Percentiles rank a stretch among this genome's conserved stretches.
Conservation (phyloP, 169 alveolate species). For the Blepharisma undulans region DNA sequence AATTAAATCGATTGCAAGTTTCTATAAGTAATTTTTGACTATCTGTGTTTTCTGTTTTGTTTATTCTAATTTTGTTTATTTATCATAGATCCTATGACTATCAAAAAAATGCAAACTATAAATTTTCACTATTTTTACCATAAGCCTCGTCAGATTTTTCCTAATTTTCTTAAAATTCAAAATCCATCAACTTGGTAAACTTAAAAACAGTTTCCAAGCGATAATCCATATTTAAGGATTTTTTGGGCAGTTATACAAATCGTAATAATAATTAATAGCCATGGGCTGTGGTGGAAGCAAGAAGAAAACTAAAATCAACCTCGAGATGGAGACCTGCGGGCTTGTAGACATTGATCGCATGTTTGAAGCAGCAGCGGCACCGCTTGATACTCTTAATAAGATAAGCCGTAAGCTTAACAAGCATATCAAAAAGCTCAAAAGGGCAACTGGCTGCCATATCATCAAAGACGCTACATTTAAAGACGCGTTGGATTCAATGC, state of each 20-base stretch:
- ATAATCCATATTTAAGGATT: not conserved
- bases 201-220: not conserved
- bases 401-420: not conserved
- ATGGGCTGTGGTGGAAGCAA: constrained; percentile 26
- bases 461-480: not conserved
- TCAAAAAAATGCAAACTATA: too few species aligned
- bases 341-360: not conserved
- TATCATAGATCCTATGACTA: too few species aligned
- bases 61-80: too few species aligned
- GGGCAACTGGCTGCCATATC: not conserved
- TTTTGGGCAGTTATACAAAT: not conserved
- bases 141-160: not conserved
- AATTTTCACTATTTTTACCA: too few species aligned
- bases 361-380: not conserved
- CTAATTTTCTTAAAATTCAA: not conserved
- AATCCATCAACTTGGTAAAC: not conserved
- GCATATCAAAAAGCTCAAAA: not conserved
- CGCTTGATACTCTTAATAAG: not conserved
- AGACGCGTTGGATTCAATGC: constrained; percentile 8
- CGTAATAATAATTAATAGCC: not conserved
- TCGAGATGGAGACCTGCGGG: not conserved
- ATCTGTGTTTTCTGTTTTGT: too few species aligned
- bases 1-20: too few species aligned
- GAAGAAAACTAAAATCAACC: not conserved
- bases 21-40: too few species aligned